These are phyloP conservation scores for Beta corolliflora DNA, from an alignment of 179 eudicot genomes.

Conservation along the genomic window DNA sequence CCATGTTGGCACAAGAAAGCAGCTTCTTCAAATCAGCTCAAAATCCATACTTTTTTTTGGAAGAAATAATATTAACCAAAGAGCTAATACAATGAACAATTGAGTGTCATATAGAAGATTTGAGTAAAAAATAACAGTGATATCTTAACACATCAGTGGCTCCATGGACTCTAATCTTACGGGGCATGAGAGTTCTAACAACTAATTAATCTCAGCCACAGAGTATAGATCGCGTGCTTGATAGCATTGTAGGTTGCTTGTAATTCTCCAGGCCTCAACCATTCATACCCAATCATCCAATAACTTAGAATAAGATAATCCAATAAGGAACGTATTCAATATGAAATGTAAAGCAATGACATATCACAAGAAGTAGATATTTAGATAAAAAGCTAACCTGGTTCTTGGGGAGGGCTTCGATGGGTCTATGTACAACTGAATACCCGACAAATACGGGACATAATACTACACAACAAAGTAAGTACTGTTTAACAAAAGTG, in stretches of 20 bases:
- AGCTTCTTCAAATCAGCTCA: not conserved
- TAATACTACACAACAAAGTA: conserved; percentile 50
- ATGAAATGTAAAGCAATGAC: not conserved
- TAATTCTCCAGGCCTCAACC: not conserved
- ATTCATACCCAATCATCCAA: not conserved
- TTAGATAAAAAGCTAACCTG: conserved; percentile 34
- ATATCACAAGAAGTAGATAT: not conserved
- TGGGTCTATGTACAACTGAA: conserved; percentile 48
- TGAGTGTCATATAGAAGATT: not conserved
- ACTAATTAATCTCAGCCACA: not conserved
- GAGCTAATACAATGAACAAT: not conserved
- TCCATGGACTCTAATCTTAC: not conserved
- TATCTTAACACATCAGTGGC: not conserved
- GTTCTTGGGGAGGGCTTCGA: conserved; percentile 39
- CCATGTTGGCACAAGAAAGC: not conserved
- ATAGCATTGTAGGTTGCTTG: not conserved
- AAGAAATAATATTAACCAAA: not conserved
- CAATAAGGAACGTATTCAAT: not conserved
- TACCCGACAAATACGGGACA: conserved; percentile 51
- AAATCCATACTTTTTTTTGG: not conserved
- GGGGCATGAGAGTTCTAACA: not conserved
- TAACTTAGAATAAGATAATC: not conserved
- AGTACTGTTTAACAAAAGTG: conserved; percentile 44
- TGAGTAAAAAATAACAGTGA: not conserved
- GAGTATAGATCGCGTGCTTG: not conserved